Evolutionary conservation across 2,329 filamentous ascomycete genomes (phyloP).

Genomic region (Xylariaceae sp.): DNA sequence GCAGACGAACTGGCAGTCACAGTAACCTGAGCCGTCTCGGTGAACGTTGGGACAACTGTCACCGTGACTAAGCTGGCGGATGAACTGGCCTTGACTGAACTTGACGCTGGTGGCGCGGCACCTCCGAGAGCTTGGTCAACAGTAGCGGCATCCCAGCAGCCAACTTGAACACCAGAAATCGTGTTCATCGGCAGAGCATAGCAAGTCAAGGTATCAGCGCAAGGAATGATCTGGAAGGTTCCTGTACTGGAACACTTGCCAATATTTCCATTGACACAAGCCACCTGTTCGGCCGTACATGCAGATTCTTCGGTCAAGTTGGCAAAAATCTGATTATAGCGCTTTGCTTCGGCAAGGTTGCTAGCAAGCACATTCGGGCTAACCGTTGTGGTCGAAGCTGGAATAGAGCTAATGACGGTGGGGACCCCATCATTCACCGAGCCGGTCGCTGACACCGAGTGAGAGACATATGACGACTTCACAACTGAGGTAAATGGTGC

Average conservation of each 20-base stretch:
- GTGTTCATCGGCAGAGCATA: slow-evolving; percentile 58
- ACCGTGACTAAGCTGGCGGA: slow-evolving; percentile 16
- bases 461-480: slow-evolving; percentile 26
- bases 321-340: slow-evolving; percentile 53
- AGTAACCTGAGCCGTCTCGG: slow-evolving; percentile 26
- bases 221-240: slow-evolving; percentile 46
- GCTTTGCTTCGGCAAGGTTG: slow-evolving; percentile 49
- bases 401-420: slow-evolving; percentile 43
- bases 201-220: slow-evolving; percentile 46
- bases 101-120: slow-evolving; percentile 11
- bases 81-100: slow-evolving; percentile 11
- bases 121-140: slow-evolving; percentile 49
- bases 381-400: slow-evolving; percentile 44
- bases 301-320: slow-evolving; percentile 48
- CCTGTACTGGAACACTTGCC: slow-evolving; percentile 49
- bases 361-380: slow-evolving; percentile 45
- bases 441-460: slow-evolving; percentile 40
- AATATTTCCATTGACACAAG: slow-evolving; percentile 55
- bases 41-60: slow-evolving; percentile 32
- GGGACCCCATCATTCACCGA: slow-evolving; percentile 44
- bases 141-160: slow-evolving; percentile 46
- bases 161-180: slow-evolving; percentile 50
- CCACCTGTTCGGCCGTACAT: slow-evolving; percentile 51
- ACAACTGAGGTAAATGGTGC: slow-evolving; percentile 15
- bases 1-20: slow-evolving; percentile 13